Evolutionary conservation across 306 rosid genomes (phyloP).

Genomic region (Pterocarpus macrocarpus): DNA sequence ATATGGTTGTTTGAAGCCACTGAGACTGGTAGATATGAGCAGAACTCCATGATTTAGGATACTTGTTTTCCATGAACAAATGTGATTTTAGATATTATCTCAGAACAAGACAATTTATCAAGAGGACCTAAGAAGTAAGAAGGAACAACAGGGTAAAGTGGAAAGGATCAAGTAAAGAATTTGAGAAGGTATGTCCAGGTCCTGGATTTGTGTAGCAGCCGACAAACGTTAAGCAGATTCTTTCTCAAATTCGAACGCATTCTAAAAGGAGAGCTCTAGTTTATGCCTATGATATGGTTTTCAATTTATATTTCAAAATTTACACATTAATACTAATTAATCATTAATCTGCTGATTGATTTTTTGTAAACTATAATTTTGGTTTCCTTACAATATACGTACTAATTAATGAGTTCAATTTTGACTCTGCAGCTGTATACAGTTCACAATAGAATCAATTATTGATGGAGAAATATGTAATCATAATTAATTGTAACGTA

Average conservation of each 20-base stretch:
- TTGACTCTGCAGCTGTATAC: constrained; percentile 6
- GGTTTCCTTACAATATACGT: not conserved
- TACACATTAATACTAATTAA: not conserved
- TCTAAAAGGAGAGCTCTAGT: not conserved
- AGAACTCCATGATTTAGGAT: constrained; percentile 42
- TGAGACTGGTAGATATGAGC: constrained; percentile 45
- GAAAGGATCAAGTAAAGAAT: constrained; percentile 42
- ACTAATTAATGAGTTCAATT: constrained; percentile 1
- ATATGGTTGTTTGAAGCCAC: constrained; percentile 61
- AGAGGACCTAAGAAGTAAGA: not conserved
- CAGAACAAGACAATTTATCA: constrained; percentile 19
- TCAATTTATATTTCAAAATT: not conserved
- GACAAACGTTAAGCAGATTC: constrained; percentile 46
- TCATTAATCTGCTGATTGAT: constrained; percentile 17
- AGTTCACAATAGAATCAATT: constrained; percentile 4
- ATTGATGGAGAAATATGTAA: not conserved
- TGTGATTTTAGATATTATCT: constrained; percentile 31
- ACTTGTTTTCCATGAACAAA: constrained; percentile 51
- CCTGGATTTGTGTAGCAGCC: constrained; percentile 8
- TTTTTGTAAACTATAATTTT: not conserved
- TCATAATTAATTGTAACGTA: not conserved
- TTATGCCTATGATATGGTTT: not conserved
- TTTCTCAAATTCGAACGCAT: constrained; percentile 38
- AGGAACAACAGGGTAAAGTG: constrained; percentile 8
- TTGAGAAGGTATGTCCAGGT: constrained; percentile 21